Evolutionary conservation across 2,329 filamentous ascomycete genomes (phyloP), one percentile per base, ranked within the genome.

Genomic region (Chaetomium globosum): DNA sequence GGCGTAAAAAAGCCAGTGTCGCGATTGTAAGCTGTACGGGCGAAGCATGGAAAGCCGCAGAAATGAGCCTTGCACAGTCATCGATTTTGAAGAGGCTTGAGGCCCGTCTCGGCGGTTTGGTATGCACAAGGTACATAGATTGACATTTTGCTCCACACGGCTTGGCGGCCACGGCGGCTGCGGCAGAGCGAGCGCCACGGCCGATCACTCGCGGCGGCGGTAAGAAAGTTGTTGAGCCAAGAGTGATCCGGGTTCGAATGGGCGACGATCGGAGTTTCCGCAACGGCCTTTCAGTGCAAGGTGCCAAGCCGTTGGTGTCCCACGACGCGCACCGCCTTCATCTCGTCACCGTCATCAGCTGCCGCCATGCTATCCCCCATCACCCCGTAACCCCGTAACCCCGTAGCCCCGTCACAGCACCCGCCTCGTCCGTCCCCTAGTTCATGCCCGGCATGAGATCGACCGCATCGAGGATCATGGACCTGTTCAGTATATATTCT

Each of bases 391-490:
- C n/a, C 21, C 21, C 31, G 9, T 36, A 9, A 36, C 46, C 39
- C 51, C 31, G 9, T 36, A 9, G 12, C 46, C 39, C 51, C 13
- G 52, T 26, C 57, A 16, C 4, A 61, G 12, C 21, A 43, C 30
- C 39, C 36, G 39, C 7, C 43, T 16, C 16, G 28, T 33, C 39
- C 21, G 63, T 28, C 58, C 48, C 71, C 69, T 73, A 80, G 69
- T 75, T 79, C 93, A 97, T 97, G 21, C 94, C 95, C 70, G 92
- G 89, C 91, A 98, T 94, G 73, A 97, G 83, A 75, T 94, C 91
- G 19, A 92, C 89, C 70, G 89, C 88, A 77, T 99, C 95, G 60
- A 99, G 80, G 70, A 96, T 84, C 94, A 98, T 97, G 31, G 91
- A 90, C 74, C 90, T 89, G 73, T 90, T 83, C 46, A 91, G 87